Percentiles rank a stretch among this genome's conserved stretches.
These are phyloP conservation scores for Acer saccharum DNA, from an alignment of 345 rosid species.

Conservation along the genomic window DNA sequence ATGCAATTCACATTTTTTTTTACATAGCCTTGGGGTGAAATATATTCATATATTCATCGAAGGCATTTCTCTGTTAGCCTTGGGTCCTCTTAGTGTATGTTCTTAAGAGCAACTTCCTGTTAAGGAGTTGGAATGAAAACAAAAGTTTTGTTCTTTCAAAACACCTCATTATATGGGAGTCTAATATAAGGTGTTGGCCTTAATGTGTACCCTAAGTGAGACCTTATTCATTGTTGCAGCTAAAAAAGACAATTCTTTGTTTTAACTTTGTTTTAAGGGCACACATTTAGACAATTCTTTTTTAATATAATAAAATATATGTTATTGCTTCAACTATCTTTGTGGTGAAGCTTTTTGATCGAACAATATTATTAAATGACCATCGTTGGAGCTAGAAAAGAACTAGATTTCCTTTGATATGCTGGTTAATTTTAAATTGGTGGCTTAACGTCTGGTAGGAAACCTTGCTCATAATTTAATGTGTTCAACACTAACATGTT, in stretches of 20 bases:
- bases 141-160: too few relatives aligned
- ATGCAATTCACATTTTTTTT: background rate
- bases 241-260: too few relatives aligned
- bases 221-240: too few relatives aligned
- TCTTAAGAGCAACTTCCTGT: background rate
- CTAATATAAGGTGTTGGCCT: too few relatives aligned
- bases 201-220: too few relatives aligned
- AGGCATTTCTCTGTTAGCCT: background rate
- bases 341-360: background rate
- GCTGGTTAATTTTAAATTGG: background rate
- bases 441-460: background rate
- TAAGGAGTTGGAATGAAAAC: too few relatives aligned
- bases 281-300: too few relatives aligned
- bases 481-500: background rate
- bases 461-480: background rate
- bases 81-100: too few relatives aligned
- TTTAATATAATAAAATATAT: background rate
- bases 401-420: background rate
- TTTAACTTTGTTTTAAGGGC: too few relatives aligned
- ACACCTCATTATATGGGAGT: too few relatives aligned
- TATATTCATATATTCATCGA: background rate
- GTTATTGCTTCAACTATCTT: background rate
- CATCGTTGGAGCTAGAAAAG: background rate
- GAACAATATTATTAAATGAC: background rate
- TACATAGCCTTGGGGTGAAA: background rate